Evolutionary conservation across 2,329 filamentous ascomycete species (phyloP), one percentile per base, ranked within the genome.

Genomic region (Ceratocystis papillata): DNA sequence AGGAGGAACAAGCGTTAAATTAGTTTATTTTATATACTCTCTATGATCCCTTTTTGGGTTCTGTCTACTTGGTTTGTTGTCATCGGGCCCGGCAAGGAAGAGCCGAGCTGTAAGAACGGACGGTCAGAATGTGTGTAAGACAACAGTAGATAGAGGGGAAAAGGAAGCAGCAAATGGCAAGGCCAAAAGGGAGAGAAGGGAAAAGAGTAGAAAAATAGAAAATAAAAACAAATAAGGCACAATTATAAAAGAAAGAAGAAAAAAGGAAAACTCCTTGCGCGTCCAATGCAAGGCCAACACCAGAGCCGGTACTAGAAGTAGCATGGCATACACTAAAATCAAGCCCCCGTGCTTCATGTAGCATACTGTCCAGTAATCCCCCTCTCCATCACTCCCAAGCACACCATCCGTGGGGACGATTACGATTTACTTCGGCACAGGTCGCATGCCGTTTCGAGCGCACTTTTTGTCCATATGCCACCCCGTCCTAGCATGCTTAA

Each of bases 351-450:
- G 37, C 37, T 15, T 3, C 10, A 41, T 15, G 37, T 41, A 41
- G 12, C 37, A 53, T 53, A 53, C 25, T 5, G 37, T 25, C 8
- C 1, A 20, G 7, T 25, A 10, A 3, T 25, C 7, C 50, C 20
- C 25, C 20, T 28, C 50, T 15, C 50, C 22, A 20, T 15, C 53
- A 15, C 12, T 22, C 10, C 20, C 15, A 59, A 65, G 63, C 63
- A 65, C 63, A 65, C 41, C 63, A 65, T 65, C 50, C 20, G 50
- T 41, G 33, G 33, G 50, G 22, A 41, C 50, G n/a, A 65, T 65
- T 30, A 59, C 63, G 63, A 55, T 17, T 57, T 30, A 15, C 25
- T 15, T 57, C 53, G 53, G 53, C 53, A 57, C 33, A 57, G 50
- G 37, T 45, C 61, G 22, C 61, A 22, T 46, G 15, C 61, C 44